A percentile compares a stretch with the other conserved stretches of the same genome.
Evolutionary conservation across 371 early-diverging fungal species (phyloP).

Genomic region (Mucor indicus): DNA sequence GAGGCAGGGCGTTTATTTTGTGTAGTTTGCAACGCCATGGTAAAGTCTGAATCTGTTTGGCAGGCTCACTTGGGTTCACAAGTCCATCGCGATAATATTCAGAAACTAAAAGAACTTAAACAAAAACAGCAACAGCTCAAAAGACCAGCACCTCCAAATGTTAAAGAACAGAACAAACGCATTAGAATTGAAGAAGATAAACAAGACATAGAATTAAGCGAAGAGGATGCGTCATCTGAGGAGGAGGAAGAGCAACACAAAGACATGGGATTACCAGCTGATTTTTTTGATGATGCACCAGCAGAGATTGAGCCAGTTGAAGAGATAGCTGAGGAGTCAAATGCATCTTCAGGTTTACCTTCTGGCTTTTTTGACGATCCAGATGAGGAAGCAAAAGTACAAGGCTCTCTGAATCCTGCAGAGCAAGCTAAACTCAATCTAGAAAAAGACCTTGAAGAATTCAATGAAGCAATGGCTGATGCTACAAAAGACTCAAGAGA

Average conservation of each 20-base stretch:
- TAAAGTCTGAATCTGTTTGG: conserved; percentile 39
- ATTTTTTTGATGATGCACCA: conserved; percentile 22
- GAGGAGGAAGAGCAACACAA: conserved; percentile 19
- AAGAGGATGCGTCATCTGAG: conserved; percentile 18
- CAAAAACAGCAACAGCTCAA: conserved; percentile 22
- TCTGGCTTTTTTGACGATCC: conserved; percentile 15
- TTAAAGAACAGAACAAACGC: conserved; percentile 12
- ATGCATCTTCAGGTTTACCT: conserved; percentile 18
- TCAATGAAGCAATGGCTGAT: conserved; percentile 41
- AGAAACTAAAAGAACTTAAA: conserved; percentile 37
- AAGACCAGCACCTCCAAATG: conserved; percentile 13
- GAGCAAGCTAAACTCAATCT: conserved; percentile 31
- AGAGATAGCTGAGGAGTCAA: conserved; percentile 6
- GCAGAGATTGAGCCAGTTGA: conserved; percentile 4
- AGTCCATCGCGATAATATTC: conserved; percentile 34
- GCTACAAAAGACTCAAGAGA: conserved; percentile 22
- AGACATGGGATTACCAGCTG: conserved; percentile 10
- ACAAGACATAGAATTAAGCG: conserved; percentile 16
- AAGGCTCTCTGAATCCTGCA: conserved; percentile 22
- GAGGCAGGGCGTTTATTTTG: conserved; percentile 30
- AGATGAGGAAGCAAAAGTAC: conserved; percentile 32
- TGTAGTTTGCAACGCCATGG: conserved; percentile 28
- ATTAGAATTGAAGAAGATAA: conserved; percentile 20
- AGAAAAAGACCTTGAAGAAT: conserved; percentile 29
- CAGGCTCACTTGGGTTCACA: conserved; percentile 34